Base-by-base conservation (phyloP, 306 rosid species). In the Gynostemma pentaphyllum region DNA sequence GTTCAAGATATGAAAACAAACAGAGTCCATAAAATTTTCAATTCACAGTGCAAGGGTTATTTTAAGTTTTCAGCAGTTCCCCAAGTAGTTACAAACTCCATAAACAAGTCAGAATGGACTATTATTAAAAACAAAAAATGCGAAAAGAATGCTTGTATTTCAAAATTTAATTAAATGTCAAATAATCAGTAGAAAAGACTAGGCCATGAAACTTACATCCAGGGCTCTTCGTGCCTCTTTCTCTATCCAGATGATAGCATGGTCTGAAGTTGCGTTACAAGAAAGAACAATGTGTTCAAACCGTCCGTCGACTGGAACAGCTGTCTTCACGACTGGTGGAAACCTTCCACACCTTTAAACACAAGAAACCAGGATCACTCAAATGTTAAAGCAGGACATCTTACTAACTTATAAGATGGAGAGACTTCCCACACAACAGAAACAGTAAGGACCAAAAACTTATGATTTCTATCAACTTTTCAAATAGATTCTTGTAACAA, bases 241-340 rank as follows among this genome's bases (percentile, higher is more conserved):
- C 79, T 85, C 95, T 54, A 90, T 87, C 94, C 95, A 90, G 71
- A 90, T 70, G 75, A 90, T 85, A 62, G 95, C 94, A 74, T 90
- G 97, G 72, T 90, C 97, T 15, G 95, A 85, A 36, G 90, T 87
- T 53, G 97, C 97, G 66, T 90, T 90, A 64, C 95, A 90, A 29
- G 95, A 90, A 68, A 90, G 94, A 64, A 90, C 94, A 45, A 90
- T 78, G 75, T 87, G 97, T 74, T 90, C 97, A 63, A 90, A 90
- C 68, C 97, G 75, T 74, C 97, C 97, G 64, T 90, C 97, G 5
- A 90, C 97, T 0, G 97, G 97, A 68, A 90, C 97, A 14, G 90
- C 95, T 64, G 95, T 90, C 80, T 75, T 81, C 61, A 90, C 97
- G 28, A 85, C 87, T 3, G 97, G 97, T 9, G 94, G 90, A 70